Percentiles rank a stretch among this genome's conserved stretches.
Conservation (phyloP, 1,284 basidiomycete genomes). For the Acaromyces ingoldii region DNA sequence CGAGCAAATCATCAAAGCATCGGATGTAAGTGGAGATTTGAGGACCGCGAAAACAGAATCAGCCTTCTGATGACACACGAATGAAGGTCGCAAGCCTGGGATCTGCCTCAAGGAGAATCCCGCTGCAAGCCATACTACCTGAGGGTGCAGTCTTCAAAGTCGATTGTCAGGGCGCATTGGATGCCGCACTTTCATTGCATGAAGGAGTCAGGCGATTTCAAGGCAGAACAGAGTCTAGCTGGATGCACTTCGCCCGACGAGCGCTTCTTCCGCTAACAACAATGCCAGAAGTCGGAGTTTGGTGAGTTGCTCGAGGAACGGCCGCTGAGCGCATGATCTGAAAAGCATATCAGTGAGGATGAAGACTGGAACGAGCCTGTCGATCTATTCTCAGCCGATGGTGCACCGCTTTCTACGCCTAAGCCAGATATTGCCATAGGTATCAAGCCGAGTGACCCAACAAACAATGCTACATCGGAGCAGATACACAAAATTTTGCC, state of each 20-base stretch:
- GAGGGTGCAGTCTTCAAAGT: background rate
- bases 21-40: background rate
- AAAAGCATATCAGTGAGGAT: background rate
- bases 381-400: background rate
- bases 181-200: background rate
- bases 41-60: background rate
- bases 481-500: background rate
- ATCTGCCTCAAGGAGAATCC: background rate
- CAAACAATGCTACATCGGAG: background rate
- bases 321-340: background rate
- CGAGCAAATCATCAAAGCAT: background rate
- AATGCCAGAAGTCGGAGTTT: background rate
- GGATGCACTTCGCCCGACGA: background rate
- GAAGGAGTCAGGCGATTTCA: no score
- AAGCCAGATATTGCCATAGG: background rate
- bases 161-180: background rate
- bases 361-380: background rate
- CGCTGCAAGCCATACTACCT: background rate
- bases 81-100: background rate
- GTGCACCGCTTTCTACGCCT: background rate
- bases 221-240: no score
- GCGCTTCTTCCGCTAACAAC: background rate
- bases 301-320: background rate
- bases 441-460: background rate
- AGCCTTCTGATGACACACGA: background rate